Evolutionary conservation across 495 filamentous ascomycete genomes (phyloP), one percentile per base, ranked within the genome.

Genomic region (Pyrenula aspistea): DNA sequence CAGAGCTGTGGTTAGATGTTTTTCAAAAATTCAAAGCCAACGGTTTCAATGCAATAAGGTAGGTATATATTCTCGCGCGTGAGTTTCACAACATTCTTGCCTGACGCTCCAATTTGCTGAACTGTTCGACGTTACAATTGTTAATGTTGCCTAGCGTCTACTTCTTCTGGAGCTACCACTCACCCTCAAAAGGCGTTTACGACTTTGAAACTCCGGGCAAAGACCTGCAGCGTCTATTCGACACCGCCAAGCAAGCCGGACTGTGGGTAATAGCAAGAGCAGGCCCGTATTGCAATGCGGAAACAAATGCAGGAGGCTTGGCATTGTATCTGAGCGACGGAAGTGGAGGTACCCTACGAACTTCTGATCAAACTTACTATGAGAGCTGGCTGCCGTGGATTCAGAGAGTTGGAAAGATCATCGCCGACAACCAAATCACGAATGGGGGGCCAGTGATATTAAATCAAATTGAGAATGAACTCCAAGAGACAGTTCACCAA

Each of bases 11-110:
- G 80, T 63, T 74, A 2, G 81, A 85, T 64, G 66, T 84, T n/a
- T 73, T 84, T 11, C 71, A 85, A 60, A 86, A 86, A 61, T 66
- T 84, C 49, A 77, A 79, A 58, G 78, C 82, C 1, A 74, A 74
- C 51, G 81, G 82, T 0, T 79, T 74, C 24, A 83, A 81, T 61
- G 73, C 79, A 22, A 68, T 79, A 67, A 21, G 42, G 57, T 59
- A 1, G 55, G 66, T 65, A 58, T 51, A 60, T 54, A 2, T 50
- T 50, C 10, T 56, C 49, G 25, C 55, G 61, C 48, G 25, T 2
- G 20, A 48, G 10, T 21, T 53, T 60, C 12, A 59, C 58, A 10
- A 49, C n/a, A 0, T 8, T 22, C 21, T 8, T 0, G 15, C 8
- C 2, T 4, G 4, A 12, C 23, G 21, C 22, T 1, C n/a, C n/a